Conservation (phyloP, 1,284 basidiomycete species). For the Rhodotorula sp. region DNA sequence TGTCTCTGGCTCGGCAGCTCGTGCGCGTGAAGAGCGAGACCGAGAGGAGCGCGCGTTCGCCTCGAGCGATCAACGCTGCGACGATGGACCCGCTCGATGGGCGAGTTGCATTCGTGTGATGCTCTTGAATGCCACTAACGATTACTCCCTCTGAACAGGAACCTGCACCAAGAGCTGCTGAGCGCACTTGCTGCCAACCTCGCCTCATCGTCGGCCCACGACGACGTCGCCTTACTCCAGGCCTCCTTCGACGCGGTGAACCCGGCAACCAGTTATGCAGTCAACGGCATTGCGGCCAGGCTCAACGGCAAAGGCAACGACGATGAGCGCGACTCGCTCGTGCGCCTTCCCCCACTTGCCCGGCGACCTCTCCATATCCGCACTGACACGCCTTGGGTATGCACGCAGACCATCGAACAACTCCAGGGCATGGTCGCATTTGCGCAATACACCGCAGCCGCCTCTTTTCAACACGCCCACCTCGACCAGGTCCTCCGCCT, state of each 20-base stretch:
- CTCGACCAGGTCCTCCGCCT: constrained; percentile 49
- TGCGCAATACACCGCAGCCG: constrained; percentile 34
- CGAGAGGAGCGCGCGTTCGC: too few species aligned
- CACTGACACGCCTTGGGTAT: constrained; percentile 57
- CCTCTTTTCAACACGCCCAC: constrained; percentile 1
- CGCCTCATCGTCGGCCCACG: constrained; percentile 41
- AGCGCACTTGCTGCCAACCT: constrained; percentile 73
- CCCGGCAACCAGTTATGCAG: constrained; percentile 10
- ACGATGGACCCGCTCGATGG: constrained; percentile 15
- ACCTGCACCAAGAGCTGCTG: constrained; percentile 77
- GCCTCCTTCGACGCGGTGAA: constrained; percentile 23
- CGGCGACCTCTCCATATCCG: neutral
- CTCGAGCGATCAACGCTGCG: too few species aligned
- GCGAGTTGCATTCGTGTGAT: neutral
- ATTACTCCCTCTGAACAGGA: constrained; percentile 49
- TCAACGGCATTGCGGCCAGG: constrained; percentile 21
- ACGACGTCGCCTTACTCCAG: constrained; percentile 37
- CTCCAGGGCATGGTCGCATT: constrained; percentile 44
- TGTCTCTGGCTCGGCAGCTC: too few species aligned
- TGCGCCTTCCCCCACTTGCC: constrained; percentile 10
- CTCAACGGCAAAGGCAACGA: constrained; percentile 31
- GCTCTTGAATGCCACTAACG: neutral
- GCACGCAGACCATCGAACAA: constrained; percentile 33
- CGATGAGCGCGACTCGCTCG: constrained; percentile 60
- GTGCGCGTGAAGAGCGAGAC: neutral